Evolutionary conservation across 2,329 filamentous ascomycete genomes (phyloP).

Genomic region (Raffaelea albimanens): DNA sequence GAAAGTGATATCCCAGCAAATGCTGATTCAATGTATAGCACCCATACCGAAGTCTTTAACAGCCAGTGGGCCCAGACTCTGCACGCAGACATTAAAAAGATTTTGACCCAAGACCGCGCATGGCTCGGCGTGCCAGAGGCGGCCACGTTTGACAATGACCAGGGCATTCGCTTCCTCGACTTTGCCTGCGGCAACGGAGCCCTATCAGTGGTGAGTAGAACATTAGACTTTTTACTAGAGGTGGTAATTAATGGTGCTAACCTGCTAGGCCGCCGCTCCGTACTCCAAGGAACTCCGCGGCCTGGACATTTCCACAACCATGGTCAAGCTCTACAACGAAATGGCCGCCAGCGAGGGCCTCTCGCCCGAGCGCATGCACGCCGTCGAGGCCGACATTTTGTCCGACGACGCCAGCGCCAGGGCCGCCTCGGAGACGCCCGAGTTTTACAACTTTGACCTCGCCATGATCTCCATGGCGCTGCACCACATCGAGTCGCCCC

Average conservation of each 20-base stretch:
- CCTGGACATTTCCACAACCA: conserved; percentile 16
- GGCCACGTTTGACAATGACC: background rate
- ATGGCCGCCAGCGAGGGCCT: conserved; percentile 4
- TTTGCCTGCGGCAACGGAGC: conserved; percentile 14
- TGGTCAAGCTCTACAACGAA: conserved; percentile 16
- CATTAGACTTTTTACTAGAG: background rate
- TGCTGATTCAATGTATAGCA: background rate
- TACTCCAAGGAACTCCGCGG: conserved; percentile 11
- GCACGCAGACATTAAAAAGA: conserved; percentile 5
- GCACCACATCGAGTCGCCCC: conserved; percentile 14
- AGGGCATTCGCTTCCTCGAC: conserved; percentile 10
- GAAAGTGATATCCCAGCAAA: too few species aligned
- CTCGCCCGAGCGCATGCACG: conserved; percentile 11
- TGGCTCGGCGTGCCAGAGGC: conserved; percentile 9
- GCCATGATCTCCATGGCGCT: conserved; percentile 14
- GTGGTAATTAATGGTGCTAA: background rate
- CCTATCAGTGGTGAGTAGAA: conserved; percentile 6
- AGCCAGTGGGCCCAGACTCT: conserved; percentile 7
- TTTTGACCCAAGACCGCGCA: conserved; percentile 4
- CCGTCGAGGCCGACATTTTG: conserved; percentile 13
- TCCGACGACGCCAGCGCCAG: background rate
- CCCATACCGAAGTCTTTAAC: conserved; percentile 5
- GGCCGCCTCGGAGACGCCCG: background rate
- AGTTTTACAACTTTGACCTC: conserved; percentile 12
- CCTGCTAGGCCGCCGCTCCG: background rate